Evolutionary conservation across 495 filamentous ascomycete genomes (phyloP), one percentile per base, ranked within the genome.

Genomic region (Tuber brumale): DNA sequence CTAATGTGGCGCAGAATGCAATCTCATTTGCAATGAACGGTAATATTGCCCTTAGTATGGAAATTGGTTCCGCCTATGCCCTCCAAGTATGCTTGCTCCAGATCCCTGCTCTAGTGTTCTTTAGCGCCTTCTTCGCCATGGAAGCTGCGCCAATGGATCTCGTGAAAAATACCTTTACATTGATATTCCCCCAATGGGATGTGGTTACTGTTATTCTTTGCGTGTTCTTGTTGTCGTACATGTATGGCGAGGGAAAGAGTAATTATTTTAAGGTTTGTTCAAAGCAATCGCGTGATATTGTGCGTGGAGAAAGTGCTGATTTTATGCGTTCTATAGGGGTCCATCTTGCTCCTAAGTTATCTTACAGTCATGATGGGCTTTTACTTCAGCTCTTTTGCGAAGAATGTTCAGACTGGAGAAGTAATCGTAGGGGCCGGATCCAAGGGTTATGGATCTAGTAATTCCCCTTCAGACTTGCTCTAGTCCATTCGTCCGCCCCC

Each of bases 21-120:
- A 98, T 99, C 75, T 97, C 94, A 3, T 99, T 99, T 84, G 95
- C 95, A 69, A 99, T 99, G 96, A 98, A 99, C 81, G 95, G 95
- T n/a, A 99, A 99, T 84, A 98, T 99, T 82, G 95, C 95, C 0
- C 87, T 99, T 41, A 97, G 93, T 66, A 98, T 99, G 96, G 95
- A 99, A 83, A 98, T 99, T 78, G 95, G 95, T 78, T 97, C 94
- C 1, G 95, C 95, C 45, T 99, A 99, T 80, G 96, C 96, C 10
- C 87, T 99, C 57, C 95, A 99, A 84, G 95, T 99, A 75, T 97
- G 94, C 84, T 89, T 99, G n/a, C 87, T 99, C 42, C 95, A 99
- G 83, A 94, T 98, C 37, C 95, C 95, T 0, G 93, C 93, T 41
- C 87, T 99, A 23, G 96, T 99, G 37, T 85, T 97, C 72, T 99